phyloP scores from a whole-genome alignment of 352 stramenopile species.

The Phytopythium ostracodes region DNA sequence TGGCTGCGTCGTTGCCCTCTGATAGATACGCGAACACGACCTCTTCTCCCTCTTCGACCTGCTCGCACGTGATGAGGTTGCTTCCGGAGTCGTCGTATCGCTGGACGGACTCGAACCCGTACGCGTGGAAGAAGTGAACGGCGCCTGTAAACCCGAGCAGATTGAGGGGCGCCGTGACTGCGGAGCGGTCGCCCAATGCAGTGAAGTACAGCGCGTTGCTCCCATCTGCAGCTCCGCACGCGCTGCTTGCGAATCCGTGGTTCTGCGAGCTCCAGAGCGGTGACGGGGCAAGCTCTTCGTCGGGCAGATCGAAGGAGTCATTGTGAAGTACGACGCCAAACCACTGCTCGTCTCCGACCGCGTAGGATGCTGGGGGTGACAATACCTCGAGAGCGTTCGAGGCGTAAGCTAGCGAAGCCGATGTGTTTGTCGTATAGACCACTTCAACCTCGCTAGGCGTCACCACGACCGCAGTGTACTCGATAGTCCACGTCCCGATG shows the following conservation, averaged over 20 bases:
- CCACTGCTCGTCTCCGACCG: slow-evolving; percentile 34
- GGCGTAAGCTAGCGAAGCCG: slow-evolving; percentile 22
- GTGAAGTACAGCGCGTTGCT: slow-evolving; percentile 60
- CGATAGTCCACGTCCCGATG: slow-evolving; percentile 21
- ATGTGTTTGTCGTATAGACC: slow-evolving; percentile 16
- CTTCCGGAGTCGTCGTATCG: slow-evolving; percentile 44
- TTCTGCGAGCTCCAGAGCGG: slow-evolving; percentile 46
- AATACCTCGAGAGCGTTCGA: slow-evolving; percentile 30
- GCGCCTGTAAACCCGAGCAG: slow-evolving; percentile 52
- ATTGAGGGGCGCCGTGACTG: slow-evolving; percentile 35
- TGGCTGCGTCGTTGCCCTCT: slow-evolving; percentile 17
- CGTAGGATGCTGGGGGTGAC: slow-evolving; percentile 26
- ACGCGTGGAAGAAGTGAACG: slow-evolving; percentile 65
- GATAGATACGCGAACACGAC: slow-evolving; percentile 50
- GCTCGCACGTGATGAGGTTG: slow-evolving; percentile 59
- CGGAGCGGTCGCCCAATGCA: slow-evolving; percentile 43
- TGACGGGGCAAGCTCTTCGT: slow-evolving; percentile 15
- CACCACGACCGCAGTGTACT: slow-evolving; percentile 29
- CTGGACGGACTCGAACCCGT: slow-evolving; percentile 37
- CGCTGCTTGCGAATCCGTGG: slow-evolving; percentile 54
- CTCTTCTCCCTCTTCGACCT: slow-evolving; percentile 42
- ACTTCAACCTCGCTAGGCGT: slow-evolving; percentile 24
- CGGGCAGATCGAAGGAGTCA: slow-evolving; percentile 50
- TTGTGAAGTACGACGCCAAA: slow-evolving; percentile 42
- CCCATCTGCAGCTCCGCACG: slow-evolving; percentile 42